Conservation (phyloP, 2,329 filamentous ascomycete genomes). For the Hymenoscyphus fraxineus region DNA sequence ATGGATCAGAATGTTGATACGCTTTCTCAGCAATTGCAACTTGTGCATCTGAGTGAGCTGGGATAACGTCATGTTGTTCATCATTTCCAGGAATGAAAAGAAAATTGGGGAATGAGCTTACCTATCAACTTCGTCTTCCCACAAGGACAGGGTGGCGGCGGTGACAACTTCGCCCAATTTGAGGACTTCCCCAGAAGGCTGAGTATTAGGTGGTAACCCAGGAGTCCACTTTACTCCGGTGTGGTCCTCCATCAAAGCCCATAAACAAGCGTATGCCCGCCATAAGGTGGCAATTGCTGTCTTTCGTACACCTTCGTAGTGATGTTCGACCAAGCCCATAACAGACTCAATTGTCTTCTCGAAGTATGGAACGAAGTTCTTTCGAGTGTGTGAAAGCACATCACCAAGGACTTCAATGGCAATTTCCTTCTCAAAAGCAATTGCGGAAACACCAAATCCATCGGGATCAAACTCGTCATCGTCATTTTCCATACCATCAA, state of each 20-base stretch:
- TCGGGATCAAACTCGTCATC: conserved; percentile 82
- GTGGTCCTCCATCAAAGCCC: conserved; percentile 78
- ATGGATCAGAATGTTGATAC: conserved; percentile 51
- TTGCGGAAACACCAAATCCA: conserved; percentile 79
- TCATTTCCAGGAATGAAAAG: conserved; percentile 53
- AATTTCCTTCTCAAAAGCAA: conserved; percentile 95
- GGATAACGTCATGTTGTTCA: conserved; percentile 88
- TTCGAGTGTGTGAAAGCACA: conserved; percentile 81
- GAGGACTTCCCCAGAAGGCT: conserved; percentile 73
- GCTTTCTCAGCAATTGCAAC: conserved; percentile 87
- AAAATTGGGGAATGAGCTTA: conserved; percentile 52
- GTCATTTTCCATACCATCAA: conserved; percentile 59
- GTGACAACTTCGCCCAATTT: conserved; percentile 85
- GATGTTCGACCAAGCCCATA: conserved; percentile 77
- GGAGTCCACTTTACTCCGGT: conserved; percentile 80
- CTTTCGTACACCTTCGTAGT: conserved; percentile 91
- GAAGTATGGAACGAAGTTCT: conserved; percentile 77
- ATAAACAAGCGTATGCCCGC: conserved; percentile 89
- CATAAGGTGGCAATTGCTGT: conserved; percentile 87
- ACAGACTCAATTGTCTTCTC: conserved; percentile 83
- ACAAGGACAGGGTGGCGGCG: conserved; percentile 77
- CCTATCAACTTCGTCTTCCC: conserved; percentile 90
- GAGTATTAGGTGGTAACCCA: conserved; percentile 76
- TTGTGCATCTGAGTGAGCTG: conserved; percentile 98
- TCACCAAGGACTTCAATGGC: conserved; percentile 93